Evolutionary conservation across 202 grass and related monocot genomes (phyloP), one percentile per base, ranked within the genome.

Genomic region (Panicum hallii): DNA sequence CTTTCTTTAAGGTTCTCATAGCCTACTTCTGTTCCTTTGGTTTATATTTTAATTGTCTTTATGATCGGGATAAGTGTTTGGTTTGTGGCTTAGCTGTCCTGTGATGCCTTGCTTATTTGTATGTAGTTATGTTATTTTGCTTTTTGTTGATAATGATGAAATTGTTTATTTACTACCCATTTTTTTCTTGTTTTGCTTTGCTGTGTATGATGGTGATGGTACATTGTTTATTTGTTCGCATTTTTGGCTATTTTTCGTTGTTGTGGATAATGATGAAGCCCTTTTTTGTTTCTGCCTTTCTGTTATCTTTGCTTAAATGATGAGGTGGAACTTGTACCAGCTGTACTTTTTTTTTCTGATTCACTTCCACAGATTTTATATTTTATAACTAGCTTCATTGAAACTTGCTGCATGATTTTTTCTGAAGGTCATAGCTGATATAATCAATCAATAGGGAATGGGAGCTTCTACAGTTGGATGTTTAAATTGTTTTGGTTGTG

Each of bases 401-500:
- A 63, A 63, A 45, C 22, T 50, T 72, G n/a, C 7, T 69, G 34
- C 58, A 54, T 74, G 56, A 6, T 54, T 36, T 75, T 67, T 82
- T 28, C 53, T 83, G 67, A 34, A 43, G 12, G 32, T 45, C 52
- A 47, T 68, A 70, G 17, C 15, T 82, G 85, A 38, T 38, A 38
- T 38, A 38, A 3, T 38, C 3, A 69, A 75, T 44, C n/a, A 58
- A 61, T 69, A 67, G 10, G 42, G 45, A 65, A 55, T 63, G 28
- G 36, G 36, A 76, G 16, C 26, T 52, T 43, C 17, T 67, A 26
- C 23, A 61, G 30, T 30, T 67, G 14, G 26, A 65, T 50, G 7
- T 57, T 43, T 63, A 26, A 81, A 79, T 63, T 90, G 30, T n/a
- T 79, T 80, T 78, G 34, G 63, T 85, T 88, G 7, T 90, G 62